Evolutionary conservation across 192 early-diverging fungal genomes (phyloP), one percentile per base, ranked within the genome.

Genomic region (Entophlyctis helioformis): DNA sequence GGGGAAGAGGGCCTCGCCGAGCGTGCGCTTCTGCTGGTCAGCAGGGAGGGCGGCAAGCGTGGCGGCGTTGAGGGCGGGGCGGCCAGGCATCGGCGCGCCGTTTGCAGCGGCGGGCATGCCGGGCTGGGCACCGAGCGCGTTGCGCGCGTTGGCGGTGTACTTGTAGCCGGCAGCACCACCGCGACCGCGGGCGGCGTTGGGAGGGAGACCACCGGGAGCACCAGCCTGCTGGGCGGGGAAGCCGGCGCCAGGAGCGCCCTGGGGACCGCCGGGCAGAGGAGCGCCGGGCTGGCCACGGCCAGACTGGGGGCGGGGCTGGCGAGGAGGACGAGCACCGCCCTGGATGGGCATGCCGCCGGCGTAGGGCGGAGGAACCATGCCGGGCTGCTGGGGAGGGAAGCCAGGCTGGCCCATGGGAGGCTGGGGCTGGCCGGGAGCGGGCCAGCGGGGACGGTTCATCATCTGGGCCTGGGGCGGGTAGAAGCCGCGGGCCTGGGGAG

Each of bases 1-100:
- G 10, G 90, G 90, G 70, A 88, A 99, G 38, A 99, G 72, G 38
- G 82, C 77, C 72, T 99, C 93, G 50, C 96, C 96, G 20, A 99
- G 81, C 68, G 89, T 81, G 59, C 88, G 88, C 73, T 99, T 99
- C 71, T 96, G 91, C 50, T 83, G 71, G 36, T 91, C 91, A 27
- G 82, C 65, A 26, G 78, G 71, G 28, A 86, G 79, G 43, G 78
- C 67, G 32, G 89, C 86, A 28, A 96, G 76, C 15, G 78, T 63
- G 50, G 86, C 82, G n/a, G 87, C 82, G 43, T 74, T 81, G 48
- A 89, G 64, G 12, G 60, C 54, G 24, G 63, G 67, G 46, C 56
- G 55, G 34, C 46, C 54, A n/a, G n/a, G n/a, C 26, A 61, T 39
- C 40, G 58, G 63, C 42, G 65, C 51, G 38, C 53, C 62, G 46